Conservation (phyloP, 225 moss, liverwort and hornwort genomes). For the Rhytidiadelphus loreus region DNA sequence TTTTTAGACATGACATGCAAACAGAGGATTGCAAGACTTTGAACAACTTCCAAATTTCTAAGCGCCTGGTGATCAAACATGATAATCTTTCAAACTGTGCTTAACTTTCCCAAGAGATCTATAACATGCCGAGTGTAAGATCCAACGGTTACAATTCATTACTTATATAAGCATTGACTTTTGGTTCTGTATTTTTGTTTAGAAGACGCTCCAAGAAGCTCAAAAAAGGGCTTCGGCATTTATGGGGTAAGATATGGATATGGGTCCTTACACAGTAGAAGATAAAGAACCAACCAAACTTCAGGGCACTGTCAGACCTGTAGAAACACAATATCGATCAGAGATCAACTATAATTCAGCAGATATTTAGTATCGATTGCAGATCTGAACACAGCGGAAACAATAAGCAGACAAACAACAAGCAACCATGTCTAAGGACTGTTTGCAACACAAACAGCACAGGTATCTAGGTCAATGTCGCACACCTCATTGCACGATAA, state of each 20-base stretch:
- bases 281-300: conserved; percentile 96
- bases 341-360: not conserved
- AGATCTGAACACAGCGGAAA: not conserved
- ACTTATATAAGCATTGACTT: not conserved
- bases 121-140: not conserved
- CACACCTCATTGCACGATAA: conserved; percentile 96
- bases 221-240: not conserved
- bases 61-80: not conserved
- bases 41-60: not conserved
- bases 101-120: not conserved
- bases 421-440: not conserved
- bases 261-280: conserved; percentile 64
- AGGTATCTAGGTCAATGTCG: not conserved
- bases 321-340: not conserved
- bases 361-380: not conserved
- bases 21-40: not conserved
- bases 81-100: not conserved
- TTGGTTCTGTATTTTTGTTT: not conserved
- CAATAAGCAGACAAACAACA: not conserved
- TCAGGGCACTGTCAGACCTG: conserved; percentile 94
- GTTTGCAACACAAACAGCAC: not conserved
- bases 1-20: not conserved
- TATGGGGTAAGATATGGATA: not conserved
- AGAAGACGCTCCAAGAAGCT: not conserved
- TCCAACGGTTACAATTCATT: not conserved